Evolutionary conservation across 345 rosid genomes (phyloP).

Genomic region (Salix purpurea): DNA sequence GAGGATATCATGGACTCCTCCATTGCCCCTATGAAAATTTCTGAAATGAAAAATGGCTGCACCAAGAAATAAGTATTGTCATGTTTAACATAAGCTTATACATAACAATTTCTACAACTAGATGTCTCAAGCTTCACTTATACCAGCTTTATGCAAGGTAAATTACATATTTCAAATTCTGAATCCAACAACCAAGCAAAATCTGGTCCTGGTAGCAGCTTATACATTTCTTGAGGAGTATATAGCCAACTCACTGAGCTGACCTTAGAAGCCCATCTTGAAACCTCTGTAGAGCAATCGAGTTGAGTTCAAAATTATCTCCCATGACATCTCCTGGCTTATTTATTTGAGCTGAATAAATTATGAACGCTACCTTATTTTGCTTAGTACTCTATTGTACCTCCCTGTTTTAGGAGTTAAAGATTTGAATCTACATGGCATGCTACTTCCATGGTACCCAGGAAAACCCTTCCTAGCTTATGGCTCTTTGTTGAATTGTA

Average conservation of each 20-base stretch:
- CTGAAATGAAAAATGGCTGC: not conserved
- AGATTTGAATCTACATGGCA: not conserved
- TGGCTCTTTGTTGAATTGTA: slow-evolving; percentile 24
- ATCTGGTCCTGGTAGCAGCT: not conserved
- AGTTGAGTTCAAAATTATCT: not conserved
- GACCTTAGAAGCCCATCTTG: not conserved
- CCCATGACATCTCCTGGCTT: not conserved
- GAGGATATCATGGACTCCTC: too few species aligned
- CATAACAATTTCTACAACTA: not conserved
- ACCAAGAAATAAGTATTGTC: not conserved
- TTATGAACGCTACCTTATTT: not conserved
- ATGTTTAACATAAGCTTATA: not conserved
- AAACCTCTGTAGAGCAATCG: not conserved
- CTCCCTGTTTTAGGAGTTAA: not conserved
- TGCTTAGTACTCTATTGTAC: not conserved
- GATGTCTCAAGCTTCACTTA: not conserved
- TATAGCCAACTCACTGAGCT: not conserved
- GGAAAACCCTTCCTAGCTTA: slow-evolving; percentile 4
- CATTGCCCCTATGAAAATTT: not conserved
- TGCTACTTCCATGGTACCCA: not conserved
- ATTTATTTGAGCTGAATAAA: not conserved
- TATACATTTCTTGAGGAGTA: not conserved
- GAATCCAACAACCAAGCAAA: not conserved
- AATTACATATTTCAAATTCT: not conserved
- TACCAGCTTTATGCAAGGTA: not conserved